Base-by-base conservation (phyloP, 805 yeast species). In the Yarrowia porcina region DNA sequence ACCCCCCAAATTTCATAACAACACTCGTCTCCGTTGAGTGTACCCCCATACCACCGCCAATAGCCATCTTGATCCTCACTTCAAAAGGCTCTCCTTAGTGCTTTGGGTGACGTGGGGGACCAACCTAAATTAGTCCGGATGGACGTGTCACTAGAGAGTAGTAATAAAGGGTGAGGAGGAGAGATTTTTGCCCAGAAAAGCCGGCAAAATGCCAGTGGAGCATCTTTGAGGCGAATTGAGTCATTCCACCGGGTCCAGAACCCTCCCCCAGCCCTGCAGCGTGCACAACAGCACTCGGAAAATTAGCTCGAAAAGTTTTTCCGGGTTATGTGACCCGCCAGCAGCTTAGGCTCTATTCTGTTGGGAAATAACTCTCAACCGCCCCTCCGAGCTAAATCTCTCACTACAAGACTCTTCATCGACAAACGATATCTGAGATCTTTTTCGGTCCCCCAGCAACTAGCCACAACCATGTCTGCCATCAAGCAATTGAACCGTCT, bases 401-500 rank as follows among this genome's bases (percentile, higher is more conserved):
- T 52, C 59, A 52, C 38, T 33, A 21, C 59, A 52, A 52, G 59
- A 35, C 59, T 52, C 44, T 52, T 36, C 44, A 35, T 52, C 59
- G 59, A 52, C 59, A 36, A 35, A 27, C 59, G 42, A 36, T 36
- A 35, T n/a, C 33, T 36, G 59, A 52, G 18, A 52, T 35, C 59
- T 52, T 23, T 36, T 36, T 30, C 44, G 59, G 59, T 52, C 59
- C 23, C 44, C 12, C 23, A 11, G 42, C 42, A 35, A 23, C 35
- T 18, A 28, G 39, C 36, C 49, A 23, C 49, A 56, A 54, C 18
- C 47, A 56, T 64, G 44, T 61, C 65, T 30, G 44, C 63, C 35
- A 61, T 66, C 33, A 63, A 63, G 65, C 63, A 64, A 42, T 42
- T 65, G 63, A 63, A 65, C 33, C 61, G 61, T 39, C 49, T 56